Conservation (phyloP, 257 asterid species). For the Gynochthodes officinalis region DNA sequence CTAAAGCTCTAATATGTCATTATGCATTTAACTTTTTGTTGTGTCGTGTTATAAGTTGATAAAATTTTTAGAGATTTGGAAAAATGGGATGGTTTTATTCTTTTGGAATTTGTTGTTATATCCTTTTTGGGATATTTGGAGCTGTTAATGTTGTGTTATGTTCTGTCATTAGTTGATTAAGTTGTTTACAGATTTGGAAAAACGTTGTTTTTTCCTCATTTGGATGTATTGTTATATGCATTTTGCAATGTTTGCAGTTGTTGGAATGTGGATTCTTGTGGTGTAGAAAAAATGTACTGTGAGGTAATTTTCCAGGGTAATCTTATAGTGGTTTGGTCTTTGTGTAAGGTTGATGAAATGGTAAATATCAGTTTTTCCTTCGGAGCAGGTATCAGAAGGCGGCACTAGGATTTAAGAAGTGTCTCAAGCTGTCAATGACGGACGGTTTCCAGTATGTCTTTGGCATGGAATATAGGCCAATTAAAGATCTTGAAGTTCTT, state of each 20-base stretch:
- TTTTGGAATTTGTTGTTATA: background rate
- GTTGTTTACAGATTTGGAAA: background rate
- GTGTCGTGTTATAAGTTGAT: background rate
- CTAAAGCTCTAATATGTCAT: background rate
- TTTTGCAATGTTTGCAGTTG: background rate
- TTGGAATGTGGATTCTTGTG: background rate
- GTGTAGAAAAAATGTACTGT: background rate
- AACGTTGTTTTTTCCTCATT: background rate
- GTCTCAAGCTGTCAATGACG: conserved; percentile 90
- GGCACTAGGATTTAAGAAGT: conserved; percentile 75
- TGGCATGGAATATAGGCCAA: conserved; percentile 95
- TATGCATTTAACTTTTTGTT: background rate
- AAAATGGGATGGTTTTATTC: background rate
- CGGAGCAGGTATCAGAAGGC: conserved; percentile 77
- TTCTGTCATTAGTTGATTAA: background rate
- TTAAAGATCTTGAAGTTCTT: conserved; percentile 69
- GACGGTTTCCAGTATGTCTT: conserved; percentile 92
- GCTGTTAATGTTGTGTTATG: too few relatives aligned
- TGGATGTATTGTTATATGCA: background rate
- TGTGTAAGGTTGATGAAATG: conserved; percentile 80
- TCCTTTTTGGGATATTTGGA: background rate
- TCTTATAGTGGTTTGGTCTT: background rate
- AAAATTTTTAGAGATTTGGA: too few relatives aligned
- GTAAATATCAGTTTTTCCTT: conserved; percentile 77
- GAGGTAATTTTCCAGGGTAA: background rate